Evolutionary conservation across 2,329 filamentous ascomycete species (phyloP), one percentile per base, ranked within the genome.

Genomic region (Calycina herbarum): DNA sequence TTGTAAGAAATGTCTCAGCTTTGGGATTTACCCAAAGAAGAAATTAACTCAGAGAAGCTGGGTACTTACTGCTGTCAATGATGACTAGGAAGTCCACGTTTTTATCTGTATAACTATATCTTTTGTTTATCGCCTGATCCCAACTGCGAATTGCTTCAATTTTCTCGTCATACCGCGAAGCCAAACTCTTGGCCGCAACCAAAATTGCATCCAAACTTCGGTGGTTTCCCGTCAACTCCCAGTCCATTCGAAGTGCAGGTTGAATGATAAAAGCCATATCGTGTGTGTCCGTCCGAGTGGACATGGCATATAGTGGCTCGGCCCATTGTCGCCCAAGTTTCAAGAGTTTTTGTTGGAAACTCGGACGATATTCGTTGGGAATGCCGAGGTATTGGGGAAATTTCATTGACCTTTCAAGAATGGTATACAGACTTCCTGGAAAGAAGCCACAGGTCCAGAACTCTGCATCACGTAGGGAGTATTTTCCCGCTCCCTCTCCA

Each of bases 191-290:
- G 0, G 82, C 82, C 0, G 82, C 82, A 1, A 73, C 75, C 1
- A 82, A 65, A 2, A 84, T 76, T 2, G 78, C 78, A 3, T 76
- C 67, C 0, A 82, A 66, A 51, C 79, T 81, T n/a, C 75, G 67
- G 8, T 65, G 58, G 58, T 79, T 78, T 0, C 78, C 78, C 0
- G 78, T 80, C 5, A 84, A 71, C 48, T 83, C 80, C 79, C 79
- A 85, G 33, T 82, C 79, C 33, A 78, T 76, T 27, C 78, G 78
- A 0, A 83, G 70, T 1, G 81, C 79, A 0, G 83, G 82, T 61
- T 80, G 78, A 4, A 84, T 78, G 31, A 86, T 85, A 68, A 86
- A 86, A 0, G 82, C 82, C 65, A 86, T 78, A 54, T 85, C 83
- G 64, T 85, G 83, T 0, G 83, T 85, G 63, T 85, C 81, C 3